A percentile compares a stretch with the other conserved stretches of the same genome.
phyloP scores from a whole-genome alignment of 129 eudicot species.

The Oenanthe sinensis region DNA sequence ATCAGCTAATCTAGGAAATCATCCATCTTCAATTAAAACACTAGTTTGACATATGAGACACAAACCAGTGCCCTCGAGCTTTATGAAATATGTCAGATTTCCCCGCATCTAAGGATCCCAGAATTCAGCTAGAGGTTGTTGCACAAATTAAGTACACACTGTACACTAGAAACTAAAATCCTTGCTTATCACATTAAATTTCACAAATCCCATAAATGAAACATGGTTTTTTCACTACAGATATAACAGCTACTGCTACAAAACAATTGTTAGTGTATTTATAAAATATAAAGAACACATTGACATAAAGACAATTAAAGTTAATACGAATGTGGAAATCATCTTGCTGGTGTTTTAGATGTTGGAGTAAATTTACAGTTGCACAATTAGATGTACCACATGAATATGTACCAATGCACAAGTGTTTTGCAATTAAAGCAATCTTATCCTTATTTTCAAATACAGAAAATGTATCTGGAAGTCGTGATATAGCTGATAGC shows the following conservation, averaged over 20 bases:
- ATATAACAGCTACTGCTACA: neutral
- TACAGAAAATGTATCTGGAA: neutral
- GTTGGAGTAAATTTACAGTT: neutral
- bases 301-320: neutral
- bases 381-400: neutral
- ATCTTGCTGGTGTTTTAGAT: neutral
- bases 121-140: neutral
- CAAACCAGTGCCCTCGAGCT: neutral
- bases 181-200: neutral
- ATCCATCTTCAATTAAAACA: neutral
- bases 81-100: neutral
- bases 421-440: neutral
- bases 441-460: neutral
- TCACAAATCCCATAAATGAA: neutral
- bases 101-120: neutral
- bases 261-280: neutral
- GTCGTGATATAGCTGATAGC: neutral
- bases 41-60: neutral
- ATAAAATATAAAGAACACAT: neutral
- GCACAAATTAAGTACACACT: neutral
- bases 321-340: neutral
- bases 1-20: neutral
- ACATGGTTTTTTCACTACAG: neutral
- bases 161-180: neutral
- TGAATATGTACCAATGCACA: neutral